phyloP scores from a whole-genome alignment of 441 rosid genomes.

The Mallotus japonicus region DNA sequence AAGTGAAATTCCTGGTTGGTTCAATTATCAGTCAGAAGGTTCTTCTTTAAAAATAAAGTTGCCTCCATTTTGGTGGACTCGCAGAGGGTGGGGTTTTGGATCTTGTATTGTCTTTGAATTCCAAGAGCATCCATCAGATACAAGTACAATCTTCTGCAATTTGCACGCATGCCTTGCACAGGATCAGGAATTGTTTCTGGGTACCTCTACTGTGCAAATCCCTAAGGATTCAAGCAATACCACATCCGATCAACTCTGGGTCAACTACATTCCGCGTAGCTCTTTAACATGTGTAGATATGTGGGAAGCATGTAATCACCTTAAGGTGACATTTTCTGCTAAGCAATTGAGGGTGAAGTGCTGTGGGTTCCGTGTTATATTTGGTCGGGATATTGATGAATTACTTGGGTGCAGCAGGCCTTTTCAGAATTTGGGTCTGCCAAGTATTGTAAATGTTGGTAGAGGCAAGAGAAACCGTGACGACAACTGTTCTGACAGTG shows the following conservation, averaged over 20 bases:
- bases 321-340: conserved; percentile 6
- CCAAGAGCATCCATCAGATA: background rate
- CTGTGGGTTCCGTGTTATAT: conserved; percentile 15
- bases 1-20: conserved; percentile 23
- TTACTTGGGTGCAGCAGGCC: conserved; percentile 6
- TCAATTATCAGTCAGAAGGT: conserved; percentile 8
- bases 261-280: conserved; percentile 13
- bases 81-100: no score
- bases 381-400: conserved; percentile 12
- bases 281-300: conserved; percentile 8
- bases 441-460: background rate
- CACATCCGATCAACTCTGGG: conserved; percentile 2
- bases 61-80: no score
- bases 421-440: background rate
- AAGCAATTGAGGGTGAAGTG: conserved; percentile 13
- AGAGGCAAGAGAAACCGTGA: conserved; percentile 12
- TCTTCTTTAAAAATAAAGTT: no score
- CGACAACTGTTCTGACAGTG: background rate
- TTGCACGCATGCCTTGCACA: conserved; percentile 5
- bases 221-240: background rate
- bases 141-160: conserved; percentile 7
- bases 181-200: conserved; percentile 18
- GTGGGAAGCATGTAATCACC: conserved; percentile 9
- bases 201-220: conserved; percentile 5
- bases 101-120: no score